Evolutionary conservation across 306 rosid genomes (phyloP), one percentile per base, ranked within the genome.

Genomic region (Cucurbita ficifolia): DNA sequence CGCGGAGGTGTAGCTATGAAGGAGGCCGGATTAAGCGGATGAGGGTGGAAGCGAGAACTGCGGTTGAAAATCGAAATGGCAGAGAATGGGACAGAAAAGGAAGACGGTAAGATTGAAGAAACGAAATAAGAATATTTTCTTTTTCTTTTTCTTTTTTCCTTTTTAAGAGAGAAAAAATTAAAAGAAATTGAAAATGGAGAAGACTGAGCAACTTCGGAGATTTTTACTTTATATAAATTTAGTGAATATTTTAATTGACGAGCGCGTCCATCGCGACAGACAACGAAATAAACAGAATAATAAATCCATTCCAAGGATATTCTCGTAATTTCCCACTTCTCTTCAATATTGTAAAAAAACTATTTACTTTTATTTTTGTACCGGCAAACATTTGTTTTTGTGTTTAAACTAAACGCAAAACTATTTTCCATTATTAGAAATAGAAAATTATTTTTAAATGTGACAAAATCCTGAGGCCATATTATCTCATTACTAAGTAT

Each of bases 21-120:
- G 73, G 73, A 68, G 42, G 53, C 56, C 42, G 57, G 43, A 18
- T 69, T 16, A 24, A 45, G 55, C 54, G 72, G 72, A 45, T 67
- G 53, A 19, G 72, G 72, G 22, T 45, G 38, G 74, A 69, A 69
- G 22, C 74, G 57, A 48, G 57, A 69, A 69, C 57, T 24, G 22
- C 74, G 72, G 53, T 69, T 69, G 54, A 19, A 65, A 65, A 65
- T 43, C 11, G 72, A 65, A 65, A 42, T 65, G 36, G 38, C 53
- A 65, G 49, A 45, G 36, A 45, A 42, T 65, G 53, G 18, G 72
- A 65, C 45, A 43, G 72, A 65, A 65, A 38, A 63, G 18, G 72
- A 42, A 42, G 72, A 42, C 48, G 72, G 72, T 18, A 65, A 43
- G 70, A 65, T 65, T 19, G 53, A 45, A 65, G 72, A 43, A 43